Evolutionary conservation across 1,284 basidiomycete species (phyloP).

Genomic region (Leccinum angustisporum): DNA sequence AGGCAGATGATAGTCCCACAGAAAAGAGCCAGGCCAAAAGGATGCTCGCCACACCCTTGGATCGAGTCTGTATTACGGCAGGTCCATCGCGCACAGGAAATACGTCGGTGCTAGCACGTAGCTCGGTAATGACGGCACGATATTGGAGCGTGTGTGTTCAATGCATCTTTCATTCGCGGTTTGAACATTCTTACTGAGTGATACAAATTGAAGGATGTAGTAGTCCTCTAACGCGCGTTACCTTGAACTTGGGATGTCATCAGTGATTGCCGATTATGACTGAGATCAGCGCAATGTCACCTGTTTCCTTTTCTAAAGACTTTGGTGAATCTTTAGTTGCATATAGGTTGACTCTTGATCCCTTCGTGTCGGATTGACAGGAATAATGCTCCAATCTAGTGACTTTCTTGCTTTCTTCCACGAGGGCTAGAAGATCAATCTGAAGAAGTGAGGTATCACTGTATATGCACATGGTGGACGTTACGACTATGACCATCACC

Average conservation of each 20-base stretch:
- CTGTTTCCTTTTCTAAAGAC: neutral
- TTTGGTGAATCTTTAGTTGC: neutral
- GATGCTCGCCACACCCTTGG: constrained; percentile 53
- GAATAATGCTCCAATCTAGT: neutral
- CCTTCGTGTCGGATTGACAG: neutral
- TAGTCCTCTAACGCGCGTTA: neutral
- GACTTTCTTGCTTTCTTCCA: neutral
- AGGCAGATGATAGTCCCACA: constrained; percentile 48
- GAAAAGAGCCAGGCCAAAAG: constrained; percentile 73
- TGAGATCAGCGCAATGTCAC: neutral
- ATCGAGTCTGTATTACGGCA: neutral
- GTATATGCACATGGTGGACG: neutral
- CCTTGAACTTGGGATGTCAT: neutral
- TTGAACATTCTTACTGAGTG: neutral
- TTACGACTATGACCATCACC: neutral
- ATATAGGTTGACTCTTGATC: neutral
- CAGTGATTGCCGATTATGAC: neutral
- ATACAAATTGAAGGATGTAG: neutral
- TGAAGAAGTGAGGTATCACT: neutral
- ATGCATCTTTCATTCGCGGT: neutral
- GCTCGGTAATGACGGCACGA: neutral
- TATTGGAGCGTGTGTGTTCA: neutral
- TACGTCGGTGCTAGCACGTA: neutral
- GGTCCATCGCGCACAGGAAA: neutral
- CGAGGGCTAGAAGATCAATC: neutral